A percentile compares a stretch with the other conserved stretches of the same genome.
Conservation (phyloP, 805 yeast species). For the Torulaspora maleeae region DNA sequence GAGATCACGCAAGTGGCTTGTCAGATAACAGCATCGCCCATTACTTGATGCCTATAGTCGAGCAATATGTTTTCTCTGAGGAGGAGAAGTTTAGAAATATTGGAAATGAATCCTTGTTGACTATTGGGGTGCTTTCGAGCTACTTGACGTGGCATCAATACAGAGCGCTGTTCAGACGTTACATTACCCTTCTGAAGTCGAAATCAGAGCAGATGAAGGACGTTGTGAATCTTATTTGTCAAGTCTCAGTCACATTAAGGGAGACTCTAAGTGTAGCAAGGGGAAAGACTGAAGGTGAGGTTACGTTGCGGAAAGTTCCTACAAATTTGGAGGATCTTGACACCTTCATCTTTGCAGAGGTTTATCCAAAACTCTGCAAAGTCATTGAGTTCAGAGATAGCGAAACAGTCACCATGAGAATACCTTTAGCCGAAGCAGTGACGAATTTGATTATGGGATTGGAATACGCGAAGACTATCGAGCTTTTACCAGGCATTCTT, state of each 20-base stretch:
- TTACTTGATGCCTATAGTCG: constrained; percentile 79
- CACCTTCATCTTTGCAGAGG: constrained; percentile 48
- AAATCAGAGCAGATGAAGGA: constrained; percentile 50
- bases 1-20: constrained; percentile 44
- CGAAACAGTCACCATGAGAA: constrained; percentile 68
- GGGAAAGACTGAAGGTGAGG: constrained; percentile 17
- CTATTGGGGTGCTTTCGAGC: constrained; percentile 56
- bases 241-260: constrained; percentile 48
- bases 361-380: constrained; percentile 58
- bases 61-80: constrained; percentile 61
- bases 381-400: constrained; percentile 64
- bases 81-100: constrained; percentile 58
- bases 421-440: constrained; percentile 77
- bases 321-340: constrained; percentile 38
- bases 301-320: constrained; percentile 37
- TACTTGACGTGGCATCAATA: constrained; percentile 74
- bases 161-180: constrained; percentile 67
- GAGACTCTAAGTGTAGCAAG: constrained; percentile 32
- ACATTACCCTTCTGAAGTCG: constrained; percentile 47
- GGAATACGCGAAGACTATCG: constrained; percentile 48
- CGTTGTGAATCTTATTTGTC: constrained; percentile 53
- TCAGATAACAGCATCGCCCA: constrained; percentile 62
- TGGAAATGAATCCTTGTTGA: constrained; percentile 58
- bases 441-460: constrained; percentile 63
- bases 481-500: constrained; percentile 72